phyloP scores from a whole-genome alignment of 2,329 filamentous ascomycete genomes.

The Paecilomyces variotii region DNA sequence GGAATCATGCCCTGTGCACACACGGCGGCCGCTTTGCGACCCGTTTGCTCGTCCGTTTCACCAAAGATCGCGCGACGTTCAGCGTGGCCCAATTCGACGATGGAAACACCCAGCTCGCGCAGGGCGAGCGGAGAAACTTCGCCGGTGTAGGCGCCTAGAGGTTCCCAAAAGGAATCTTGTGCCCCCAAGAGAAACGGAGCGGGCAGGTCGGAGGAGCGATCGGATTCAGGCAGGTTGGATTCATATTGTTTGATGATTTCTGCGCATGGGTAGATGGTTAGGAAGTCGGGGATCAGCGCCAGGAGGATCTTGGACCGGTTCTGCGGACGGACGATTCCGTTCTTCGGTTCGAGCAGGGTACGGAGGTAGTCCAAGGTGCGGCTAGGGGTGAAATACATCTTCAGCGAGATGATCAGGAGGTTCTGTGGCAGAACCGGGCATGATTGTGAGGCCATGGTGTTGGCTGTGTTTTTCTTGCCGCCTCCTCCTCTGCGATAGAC shows the following conservation, averaged over 20 bases:
- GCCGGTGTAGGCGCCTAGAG: constrained; percentile 67
- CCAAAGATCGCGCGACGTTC: constrained; percentile 65
- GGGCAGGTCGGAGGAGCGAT: constrained; percentile 33
- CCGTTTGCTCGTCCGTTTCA: constrained; percentile 63
- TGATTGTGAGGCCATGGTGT: constrained; percentile 5
- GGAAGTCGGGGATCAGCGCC: constrained; percentile 71
- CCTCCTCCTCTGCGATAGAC: no score
- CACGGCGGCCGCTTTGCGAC: constrained; percentile 61
- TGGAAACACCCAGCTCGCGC: constrained; percentile 56
- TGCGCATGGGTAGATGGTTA: constrained; percentile 50
- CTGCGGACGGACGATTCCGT: constrained; percentile 35
- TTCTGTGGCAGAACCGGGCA: constrained; percentile 43
- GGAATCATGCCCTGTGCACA: constrained; percentile 64
- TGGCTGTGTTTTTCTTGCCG: no score
- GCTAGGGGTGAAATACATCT: constrained; percentile 69
- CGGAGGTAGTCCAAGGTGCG: constrained; percentile 51
- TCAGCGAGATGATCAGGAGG: constrained; percentile 65
- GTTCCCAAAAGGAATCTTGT: constrained; percentile 65
- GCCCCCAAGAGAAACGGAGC: constrained; percentile 59
- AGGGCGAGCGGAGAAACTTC: constrained; percentile 65
- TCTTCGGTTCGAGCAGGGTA: constrained; percentile 41
- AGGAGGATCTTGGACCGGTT: constrained; percentile 53
- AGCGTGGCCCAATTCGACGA: constrained; percentile 76
- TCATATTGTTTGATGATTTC: constrained; percentile 30
- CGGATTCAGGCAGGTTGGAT: constrained; percentile 27